phyloP scores from a whole-genome alignment of 441 rosid species.

The Erodium texanum region DNA sequence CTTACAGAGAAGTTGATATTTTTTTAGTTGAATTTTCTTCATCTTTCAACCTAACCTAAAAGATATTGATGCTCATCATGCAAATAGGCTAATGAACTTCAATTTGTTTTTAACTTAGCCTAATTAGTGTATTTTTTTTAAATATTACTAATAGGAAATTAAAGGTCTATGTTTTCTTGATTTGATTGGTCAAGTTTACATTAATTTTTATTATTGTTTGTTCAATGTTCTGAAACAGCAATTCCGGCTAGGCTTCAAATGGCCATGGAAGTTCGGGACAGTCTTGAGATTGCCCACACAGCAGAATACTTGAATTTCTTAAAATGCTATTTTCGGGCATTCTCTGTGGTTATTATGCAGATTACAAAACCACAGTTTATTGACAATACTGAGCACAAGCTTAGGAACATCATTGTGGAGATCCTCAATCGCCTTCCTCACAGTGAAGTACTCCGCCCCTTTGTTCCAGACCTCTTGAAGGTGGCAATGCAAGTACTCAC shows the following conservation, averaged over 20 bases:
- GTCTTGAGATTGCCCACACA: conserved; percentile 91
- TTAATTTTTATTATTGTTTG: conserved; percentile 4
- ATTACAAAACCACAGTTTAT: conserved; percentile 77
- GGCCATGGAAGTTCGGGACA: conserved; percentile 89
- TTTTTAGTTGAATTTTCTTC: neutral
- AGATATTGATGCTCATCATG: neutral
- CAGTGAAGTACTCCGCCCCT: conserved; percentile 97
- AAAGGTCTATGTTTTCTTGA: neutral
- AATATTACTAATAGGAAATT: neutral
- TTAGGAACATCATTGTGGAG: conserved; percentile 80
- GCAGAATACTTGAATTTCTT: conserved; percentile 91
- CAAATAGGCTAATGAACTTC: neutral
- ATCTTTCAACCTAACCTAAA: neutral
- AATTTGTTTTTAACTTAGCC: neutral
- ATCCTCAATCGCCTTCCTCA: conserved; percentile 92
- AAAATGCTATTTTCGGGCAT: conserved; percentile 82
- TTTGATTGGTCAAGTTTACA: no score
- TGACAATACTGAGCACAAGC: conserved; percentile 86
- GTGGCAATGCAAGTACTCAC: conserved; percentile 96
- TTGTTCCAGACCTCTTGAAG: conserved; percentile 91
- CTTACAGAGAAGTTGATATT: neutral
- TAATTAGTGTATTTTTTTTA: neutral
- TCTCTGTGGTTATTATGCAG: conserved; percentile 64
- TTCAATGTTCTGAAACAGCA: conserved; percentile 40
- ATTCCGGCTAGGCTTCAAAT: conserved; percentile 69